phyloP scores from a whole-genome alignment of 2,329 filamentous ascomycete species.

The Penicillium sp. region DNA sequence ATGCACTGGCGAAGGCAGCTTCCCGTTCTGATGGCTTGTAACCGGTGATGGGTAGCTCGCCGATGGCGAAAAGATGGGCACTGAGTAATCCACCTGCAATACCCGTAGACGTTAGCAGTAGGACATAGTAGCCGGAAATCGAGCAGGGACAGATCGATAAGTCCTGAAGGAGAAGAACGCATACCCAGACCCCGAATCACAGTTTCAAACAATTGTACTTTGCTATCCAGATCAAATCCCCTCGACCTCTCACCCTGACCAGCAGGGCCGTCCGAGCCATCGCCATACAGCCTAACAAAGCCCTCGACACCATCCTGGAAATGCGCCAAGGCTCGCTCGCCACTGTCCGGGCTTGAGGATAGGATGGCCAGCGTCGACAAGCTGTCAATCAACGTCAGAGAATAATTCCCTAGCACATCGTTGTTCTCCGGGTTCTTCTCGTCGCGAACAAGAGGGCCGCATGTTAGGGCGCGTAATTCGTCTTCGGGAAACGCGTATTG shows the following conservation, averaged over 20 bases:
- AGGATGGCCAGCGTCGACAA: conserved; percentile 88
- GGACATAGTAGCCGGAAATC: not conserved
- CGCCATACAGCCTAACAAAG: conserved; percentile 75
- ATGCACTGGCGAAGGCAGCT: conserved; percentile 33
- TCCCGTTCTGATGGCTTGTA: conserved; percentile 51
- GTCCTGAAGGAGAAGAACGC: conserved; percentile 1
- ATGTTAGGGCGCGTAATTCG: conserved; percentile 80
- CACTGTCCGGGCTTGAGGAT: conserved; percentile 54
- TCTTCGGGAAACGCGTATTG: conserved; percentile 88
- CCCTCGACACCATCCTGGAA: conserved; percentile 73
- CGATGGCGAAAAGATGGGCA: conserved; percentile 84
- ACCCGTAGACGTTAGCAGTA: not conserved
- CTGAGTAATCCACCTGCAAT: conserved; percentile 67
- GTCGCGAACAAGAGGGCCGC: conserved; percentile 75
- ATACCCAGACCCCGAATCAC: conserved; percentile 68
- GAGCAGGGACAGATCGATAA: not conserved
- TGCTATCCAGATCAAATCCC: conserved; percentile 92
- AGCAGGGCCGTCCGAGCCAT: conserved; percentile 60
- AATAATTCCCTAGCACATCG: conserved; percentile 95
- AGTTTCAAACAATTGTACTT: conserved; percentile 97
- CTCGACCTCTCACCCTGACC: conserved; percentile 64
- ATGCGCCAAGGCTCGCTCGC: conserved; percentile 55
- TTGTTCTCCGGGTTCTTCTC: conserved; percentile 75
- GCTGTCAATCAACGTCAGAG: conserved; percentile 87
- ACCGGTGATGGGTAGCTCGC: conserved; percentile 74